Base-by-base conservation (phyloP, 345 rosid species). In the Geranium rotundifolium region DNA sequence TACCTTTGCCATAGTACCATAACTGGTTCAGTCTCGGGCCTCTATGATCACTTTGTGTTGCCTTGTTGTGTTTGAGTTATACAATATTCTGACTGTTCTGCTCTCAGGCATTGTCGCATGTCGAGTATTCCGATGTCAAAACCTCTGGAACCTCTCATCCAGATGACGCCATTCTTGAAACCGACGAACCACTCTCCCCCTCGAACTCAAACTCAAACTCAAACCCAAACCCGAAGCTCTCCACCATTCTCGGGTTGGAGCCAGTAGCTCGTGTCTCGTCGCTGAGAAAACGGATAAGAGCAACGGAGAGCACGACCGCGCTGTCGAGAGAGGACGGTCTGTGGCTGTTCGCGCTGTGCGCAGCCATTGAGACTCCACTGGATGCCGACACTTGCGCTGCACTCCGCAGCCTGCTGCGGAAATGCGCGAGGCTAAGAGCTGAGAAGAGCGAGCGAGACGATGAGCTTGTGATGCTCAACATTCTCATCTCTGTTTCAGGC, bases 311-410 rank as follows among this genome's bases (percentile, higher is more conserved):
- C 5, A 63, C 39, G 67, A 69, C 57, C 60, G 58, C 58, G 3
- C 71, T 86, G 19, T 63, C 84, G 15, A 80, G 76, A 68, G 73
- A 59, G 8, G 88, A 85, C 19, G 81, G 86, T 19, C 49, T 72
- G 55, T 93, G 97, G 97, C 75, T 90, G 34, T 83, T 86, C 68
- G 86, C 95, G 23, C 74, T 90, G 20, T 85, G 90, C 58, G 88
- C 92, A 55, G 82, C 89, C 14, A 80, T 90, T 31, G 96, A 93
- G 56, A 72, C 82, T 31, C 99, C 99, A 2, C 31, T 86, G 46
- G 82, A 83, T 57, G 90, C 81, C 0, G 92, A 83, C 68, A 80
- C 88, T 4, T 72, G 85, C 49, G 97, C 92, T 69, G 73, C 82
- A 27, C 79, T 90, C 16, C 81, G 92, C 14, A 70, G 80, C 67